Evolutionary conservation across 2,329 filamentous ascomycete species (phyloP).

Genomic region (Arthrobotrys pseudoclavata): DNA sequence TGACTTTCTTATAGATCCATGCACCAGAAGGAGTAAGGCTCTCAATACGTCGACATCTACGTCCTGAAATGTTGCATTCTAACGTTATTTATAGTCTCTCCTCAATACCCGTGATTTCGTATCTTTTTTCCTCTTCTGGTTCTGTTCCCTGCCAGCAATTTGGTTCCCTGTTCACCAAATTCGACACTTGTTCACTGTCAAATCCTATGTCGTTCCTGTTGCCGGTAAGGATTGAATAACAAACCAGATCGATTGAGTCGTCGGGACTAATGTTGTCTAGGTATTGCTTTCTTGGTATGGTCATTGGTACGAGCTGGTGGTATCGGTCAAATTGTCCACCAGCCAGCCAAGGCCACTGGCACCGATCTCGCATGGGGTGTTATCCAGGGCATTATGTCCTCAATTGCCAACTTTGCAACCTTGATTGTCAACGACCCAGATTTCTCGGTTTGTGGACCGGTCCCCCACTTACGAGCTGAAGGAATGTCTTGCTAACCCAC

Average conservation of each 20-base stretch:
- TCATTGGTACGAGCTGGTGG: slow-evolving; percentile 84
- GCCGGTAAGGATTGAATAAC: slow-evolving; percentile 69
- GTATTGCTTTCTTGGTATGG: slow-evolving; percentile 89
- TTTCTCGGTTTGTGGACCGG: slow-evolving; percentile 37
- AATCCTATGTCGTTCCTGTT: slow-evolving; percentile 84
- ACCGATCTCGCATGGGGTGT: slow-evolving; percentile 83
- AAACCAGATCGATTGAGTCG: background rate
- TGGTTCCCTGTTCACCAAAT: slow-evolving; percentile 92
- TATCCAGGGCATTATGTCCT: slow-evolving; percentile 86
- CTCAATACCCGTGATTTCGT: slow-evolving; percentile 81
- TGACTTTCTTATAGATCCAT: slow-evolving; percentile 42
- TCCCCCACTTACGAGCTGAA: background rate
- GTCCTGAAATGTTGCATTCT: slow-evolving; percentile 72
- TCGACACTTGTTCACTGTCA: slow-evolving; percentile 90
- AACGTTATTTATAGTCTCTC: slow-evolving; percentile 75
- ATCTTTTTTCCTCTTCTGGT: slow-evolving; percentile 90
- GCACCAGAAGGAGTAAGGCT: slow-evolving; percentile 43
- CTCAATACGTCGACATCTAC: background rate
- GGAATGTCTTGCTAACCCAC: slow-evolving; percentile 72
- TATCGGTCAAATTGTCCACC: slow-evolving; percentile 83
- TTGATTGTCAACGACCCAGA: slow-evolving; percentile 74
- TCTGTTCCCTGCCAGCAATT: slow-evolving; percentile 82
- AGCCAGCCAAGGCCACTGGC: slow-evolving; percentile 75
- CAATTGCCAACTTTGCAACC: slow-evolving; percentile 91
- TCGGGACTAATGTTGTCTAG: slow-evolving; percentile 27